A percentile compares a stretch with the other conserved stretches of the same genome.
phyloP scores from a whole-genome alignment of 2,329 filamentous ascomycete genomes.

The Delphinella strobiligena region DNA sequence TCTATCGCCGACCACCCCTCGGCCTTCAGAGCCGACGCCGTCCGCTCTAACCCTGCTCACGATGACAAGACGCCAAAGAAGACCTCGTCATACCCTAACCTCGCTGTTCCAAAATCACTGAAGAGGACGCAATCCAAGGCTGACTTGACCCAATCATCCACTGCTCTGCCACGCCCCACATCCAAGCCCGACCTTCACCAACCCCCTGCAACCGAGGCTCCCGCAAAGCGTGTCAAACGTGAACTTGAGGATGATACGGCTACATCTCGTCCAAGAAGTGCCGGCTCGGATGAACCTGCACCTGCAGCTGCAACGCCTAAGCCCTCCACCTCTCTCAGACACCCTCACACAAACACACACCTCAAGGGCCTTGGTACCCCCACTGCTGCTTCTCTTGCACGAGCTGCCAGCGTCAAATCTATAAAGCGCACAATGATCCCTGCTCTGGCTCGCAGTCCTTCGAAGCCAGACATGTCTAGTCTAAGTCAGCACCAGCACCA shows the following conservation, averaged over 20 bases:
- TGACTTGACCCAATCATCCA: constrained; percentile 45
- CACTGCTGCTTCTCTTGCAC: constrained; percentile 61
- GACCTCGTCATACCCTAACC: neutral
- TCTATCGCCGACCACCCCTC: constrained; percentile 83
- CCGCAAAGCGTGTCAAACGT: constrained; percentile 57
- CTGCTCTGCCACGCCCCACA: constrained; percentile 20
- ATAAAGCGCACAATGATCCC: constrained; percentile 24
- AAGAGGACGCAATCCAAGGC: constrained; percentile 49
- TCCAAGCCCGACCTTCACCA: constrained; percentile 19
- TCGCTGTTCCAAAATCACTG: constrained; percentile 27
- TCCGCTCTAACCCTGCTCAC: neutral
- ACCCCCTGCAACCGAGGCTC: constrained; percentile 21
- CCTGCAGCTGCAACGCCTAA: constrained; percentile 32
- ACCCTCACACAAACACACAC: constrained; percentile 36
- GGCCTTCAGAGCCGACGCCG: constrained; percentile 49
- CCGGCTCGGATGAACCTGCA: constrained; percentile 30
- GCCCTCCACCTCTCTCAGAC: constrained; percentile 34
- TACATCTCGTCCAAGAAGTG: constrained; percentile 43
- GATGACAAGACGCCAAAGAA: constrained; percentile 14
- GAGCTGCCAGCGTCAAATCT: constrained; percentile 41
- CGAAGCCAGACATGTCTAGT: constrained; percentile 10
- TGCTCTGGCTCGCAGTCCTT: constrained; percentile 14
- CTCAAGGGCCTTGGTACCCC: constrained; percentile 56
- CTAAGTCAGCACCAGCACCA: constrained; percentile 6
- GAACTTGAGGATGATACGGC: constrained; percentile 56